These are phyloP conservation scores for Botrytis hyacinthi DNA, from an alignment of 2,329 filamentous ascomycete species.

Conservation along the genomic window DNA sequence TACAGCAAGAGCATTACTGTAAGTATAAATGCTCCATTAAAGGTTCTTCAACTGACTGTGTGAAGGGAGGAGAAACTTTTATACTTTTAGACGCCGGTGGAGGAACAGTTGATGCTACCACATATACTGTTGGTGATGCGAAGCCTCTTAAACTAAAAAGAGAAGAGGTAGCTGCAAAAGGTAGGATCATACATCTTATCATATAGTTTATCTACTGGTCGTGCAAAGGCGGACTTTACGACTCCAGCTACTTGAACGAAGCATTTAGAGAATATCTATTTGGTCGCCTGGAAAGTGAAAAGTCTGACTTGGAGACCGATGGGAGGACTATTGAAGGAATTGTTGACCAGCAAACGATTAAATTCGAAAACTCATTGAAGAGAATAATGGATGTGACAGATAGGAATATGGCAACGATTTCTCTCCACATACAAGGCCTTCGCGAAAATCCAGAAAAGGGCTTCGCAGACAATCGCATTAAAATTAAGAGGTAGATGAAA, in stretches of 20 bases:
- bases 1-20: conserved; percentile 20
- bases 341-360: conserved; percentile 18
- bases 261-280: conserved; percentile 21
- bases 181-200: conserved; percentile 12
- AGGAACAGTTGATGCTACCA: conserved; percentile 35
- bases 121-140: conserved; percentile 29
- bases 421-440: not conserved
- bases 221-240: conserved; percentile 18
- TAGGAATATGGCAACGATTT: not conserved
- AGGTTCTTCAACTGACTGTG: not conserved
- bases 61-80: conserved; percentile 29
- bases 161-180: conserved; percentile 28
- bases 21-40: not conserved
- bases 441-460: not conserved
- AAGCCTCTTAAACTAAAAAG: conserved; percentile 29
- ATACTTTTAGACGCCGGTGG: conserved; percentile 34
- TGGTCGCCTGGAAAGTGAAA: conserved; percentile 20
- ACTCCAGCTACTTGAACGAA: conserved; percentile 28
- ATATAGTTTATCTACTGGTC: not conserved
- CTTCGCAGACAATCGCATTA: not conserved
- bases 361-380: conserved; percentile 25
- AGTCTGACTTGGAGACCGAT: conserved; percentile 19
- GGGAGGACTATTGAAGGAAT: conserved; percentile 20
- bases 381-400: conserved; percentile 10
- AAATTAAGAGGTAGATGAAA: not conserved